Percentiles rank a stretch among this genome's conserved stretches.
Conservation (phyloP, 495 filamentous ascomycete species). For the Neurospora sp. region DNA sequence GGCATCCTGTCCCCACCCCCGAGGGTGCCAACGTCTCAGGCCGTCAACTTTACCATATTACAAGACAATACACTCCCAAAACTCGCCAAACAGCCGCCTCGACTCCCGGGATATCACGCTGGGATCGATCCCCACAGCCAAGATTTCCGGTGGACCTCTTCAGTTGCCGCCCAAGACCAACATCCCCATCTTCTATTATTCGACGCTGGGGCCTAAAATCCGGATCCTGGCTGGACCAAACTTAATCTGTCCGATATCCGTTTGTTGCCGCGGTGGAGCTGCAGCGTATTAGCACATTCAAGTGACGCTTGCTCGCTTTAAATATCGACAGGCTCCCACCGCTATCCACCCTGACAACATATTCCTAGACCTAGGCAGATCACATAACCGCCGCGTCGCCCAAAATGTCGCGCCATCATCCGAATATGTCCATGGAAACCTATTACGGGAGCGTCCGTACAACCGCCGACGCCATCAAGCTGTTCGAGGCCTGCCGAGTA, state of each 20-base stretch:
- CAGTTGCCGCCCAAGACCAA: background rate
- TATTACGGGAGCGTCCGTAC: slow-evolving; percentile 89
- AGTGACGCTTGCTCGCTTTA: background rate
- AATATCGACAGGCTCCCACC: background rate
- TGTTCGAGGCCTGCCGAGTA: slow-evolving; percentile 92
- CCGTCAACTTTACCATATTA: background rate
- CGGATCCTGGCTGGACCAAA: background rate
- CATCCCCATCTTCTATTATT: background rate
- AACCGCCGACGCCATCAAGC: slow-evolving; percentile 87
- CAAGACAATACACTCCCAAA: background rate
- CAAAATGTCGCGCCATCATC: background rate
- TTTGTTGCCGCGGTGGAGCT: background rate
- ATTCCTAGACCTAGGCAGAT: background rate
- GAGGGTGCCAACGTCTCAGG: slow-evolving; percentile 12
- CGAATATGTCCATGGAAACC: slow-evolving; percentile 66
- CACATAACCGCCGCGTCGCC: background rate
- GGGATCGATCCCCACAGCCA: background rate
- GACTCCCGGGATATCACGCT: background rate
- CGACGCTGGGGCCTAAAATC: background rate
- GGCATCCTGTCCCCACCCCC: slow-evolving; percentile 1
- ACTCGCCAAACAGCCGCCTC: background rate
- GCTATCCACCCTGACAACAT: background rate
- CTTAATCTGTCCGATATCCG: background rate
- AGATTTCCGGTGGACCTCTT: background rate
- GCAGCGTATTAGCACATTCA: background rate